Evolutionary conservation across 306 rosid genomes (phyloP).

Genomic region (Prunus armeniaca): DNA sequence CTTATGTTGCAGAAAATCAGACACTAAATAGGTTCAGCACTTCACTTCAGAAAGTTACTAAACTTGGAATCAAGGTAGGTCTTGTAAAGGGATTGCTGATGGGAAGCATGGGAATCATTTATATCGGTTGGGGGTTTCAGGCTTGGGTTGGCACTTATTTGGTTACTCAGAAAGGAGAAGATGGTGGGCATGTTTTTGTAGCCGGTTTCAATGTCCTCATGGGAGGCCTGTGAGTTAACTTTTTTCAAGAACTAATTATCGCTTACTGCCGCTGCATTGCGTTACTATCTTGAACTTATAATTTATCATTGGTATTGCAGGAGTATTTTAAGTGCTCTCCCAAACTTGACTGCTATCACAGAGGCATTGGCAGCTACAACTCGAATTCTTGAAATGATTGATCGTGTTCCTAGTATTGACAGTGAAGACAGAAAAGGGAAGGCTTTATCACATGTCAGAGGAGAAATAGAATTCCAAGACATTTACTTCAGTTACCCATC

Average conservation of each 20-base stretch:
- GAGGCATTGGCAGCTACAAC: constrained; percentile 68
- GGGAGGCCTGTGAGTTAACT: constrained; percentile 87
- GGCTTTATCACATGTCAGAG: constrained; percentile 77
- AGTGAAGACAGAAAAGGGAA: constrained; percentile 67
- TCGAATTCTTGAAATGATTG: constrained; percentile 72
- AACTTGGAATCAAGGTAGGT: constrained; percentile 69
- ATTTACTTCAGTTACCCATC: constrained; percentile 69
- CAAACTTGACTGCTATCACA: constrained; percentile 74
- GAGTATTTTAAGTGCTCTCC: constrained; percentile 85
- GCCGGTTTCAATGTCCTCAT: constrained; percentile 85
- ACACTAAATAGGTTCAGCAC: constrained; percentile 61
- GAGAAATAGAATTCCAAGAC: constrained; percentile 64
- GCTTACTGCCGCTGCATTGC: background rate
- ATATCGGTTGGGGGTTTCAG: constrained; percentile 88
- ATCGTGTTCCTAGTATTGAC: constrained; percentile 60
- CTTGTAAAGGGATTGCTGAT: constrained; percentile 79
- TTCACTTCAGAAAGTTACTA: constrained; percentile 62
- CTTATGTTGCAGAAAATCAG: constrained; percentile 76
- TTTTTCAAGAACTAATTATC: constrained; percentile 4
- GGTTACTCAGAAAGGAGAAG: constrained; percentile 61
- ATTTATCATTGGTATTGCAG: constrained; percentile 43
- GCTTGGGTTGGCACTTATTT: constrained; percentile 89
- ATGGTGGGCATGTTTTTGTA: constrained; percentile 77
- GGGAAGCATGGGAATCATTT: constrained; percentile 88
- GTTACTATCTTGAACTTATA: constrained; percentile 10